Base-by-base conservation (phyloP, 495 filamentous ascomycete genomes). In the Hypomontagnella submonticulosa region DNA sequence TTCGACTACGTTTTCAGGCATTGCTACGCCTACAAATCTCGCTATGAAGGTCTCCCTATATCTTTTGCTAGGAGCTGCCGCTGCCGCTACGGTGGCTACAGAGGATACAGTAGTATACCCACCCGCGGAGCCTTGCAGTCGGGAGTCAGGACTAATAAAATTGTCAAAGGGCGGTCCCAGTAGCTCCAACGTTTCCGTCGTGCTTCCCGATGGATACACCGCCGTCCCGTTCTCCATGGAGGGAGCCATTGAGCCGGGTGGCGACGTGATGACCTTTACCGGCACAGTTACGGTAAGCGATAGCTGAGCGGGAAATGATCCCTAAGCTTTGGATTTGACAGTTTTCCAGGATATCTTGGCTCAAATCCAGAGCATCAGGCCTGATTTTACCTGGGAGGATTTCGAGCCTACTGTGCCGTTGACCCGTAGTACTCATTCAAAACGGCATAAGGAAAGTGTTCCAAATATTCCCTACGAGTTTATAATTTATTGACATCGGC, bases 331-430 rank as follows among this genome's bases (percentile, higher is more conserved):
- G 34, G 1, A n/a, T 10, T 16, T 56, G 38, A 55, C 23, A 15
- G 2, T 0, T 1, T n/a, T 12, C 4, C 10, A 66, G 63, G 40
- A 46, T 11, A 61, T 66, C 30, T 38, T 57, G 6, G 32, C 15
- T 8, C 57, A 66, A 23, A 57, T 66, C n/a, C 57, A 47, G 44
- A 44, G 43, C 27, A 61, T 61, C 38, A 66, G 52, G 32, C 51
- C 51, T n/a, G 51, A 57, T 19, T 66, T 66, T 40, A 41, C 23
- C 5, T 66, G 63, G 63, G 43, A 51, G 3, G 50, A 61, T 20
- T 66, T 56, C 4, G 37, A 18, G 18, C 20, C 62, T 33, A 11
- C 47, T 7, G 18, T 40, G n/a, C 20, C 50, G n/a, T 42, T 23
- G 15, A n/a, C 42, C 8, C 12, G 13, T 15, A 15, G 4, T n/a